phyloP scores from a whole-genome alignment of 768 basidiomycete genomes.

The Tubosaeta sp. region DNA sequence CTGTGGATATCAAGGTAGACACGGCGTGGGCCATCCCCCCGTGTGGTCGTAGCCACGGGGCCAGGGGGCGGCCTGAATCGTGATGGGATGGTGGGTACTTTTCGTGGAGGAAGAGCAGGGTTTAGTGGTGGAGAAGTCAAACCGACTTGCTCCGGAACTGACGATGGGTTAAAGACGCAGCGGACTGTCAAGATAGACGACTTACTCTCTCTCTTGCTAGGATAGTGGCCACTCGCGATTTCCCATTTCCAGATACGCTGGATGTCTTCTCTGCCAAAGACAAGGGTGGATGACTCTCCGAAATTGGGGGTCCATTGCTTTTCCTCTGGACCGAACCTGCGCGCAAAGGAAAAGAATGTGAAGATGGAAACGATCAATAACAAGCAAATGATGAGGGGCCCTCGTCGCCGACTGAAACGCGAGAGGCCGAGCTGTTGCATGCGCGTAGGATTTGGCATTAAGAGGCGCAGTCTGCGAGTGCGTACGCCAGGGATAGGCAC shows the following conservation, averaged over 20 bases:
- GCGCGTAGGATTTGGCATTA: slow-evolving; percentile 56
- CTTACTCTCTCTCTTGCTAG: slow-evolving; percentile 74
- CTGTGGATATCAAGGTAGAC: slow-evolving; percentile 70
- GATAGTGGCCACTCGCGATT: slow-evolving; percentile 89
- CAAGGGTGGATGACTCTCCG: slow-evolving; percentile 64
- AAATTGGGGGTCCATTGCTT: slow-evolving; percentile 61
- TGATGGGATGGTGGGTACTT: slow-evolving; percentile 42
- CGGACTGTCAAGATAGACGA: slow-evolving; percentile 10
- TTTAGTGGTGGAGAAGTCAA: slow-evolving; percentile 56
- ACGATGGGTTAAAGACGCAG: slow-evolving; percentile 1
- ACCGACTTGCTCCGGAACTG: slow-evolving; percentile 71
- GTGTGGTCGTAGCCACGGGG: slow-evolving; percentile 51
- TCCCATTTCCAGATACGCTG: slow-evolving; percentile 97
- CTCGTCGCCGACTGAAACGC: slow-evolving; percentile 57
- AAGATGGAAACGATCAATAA: slow-evolving; percentile 46
- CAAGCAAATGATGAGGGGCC: slow-evolving; percentile 48
- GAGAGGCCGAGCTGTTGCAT: slow-evolving; percentile 53
- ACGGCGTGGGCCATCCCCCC: slow-evolving; percentile 74
- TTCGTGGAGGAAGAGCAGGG: slow-evolving; percentile 66
- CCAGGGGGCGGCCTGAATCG: slow-evolving; percentile 45
- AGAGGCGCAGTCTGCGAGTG: slow-evolving; percentile 52
- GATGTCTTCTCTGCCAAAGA: slow-evolving; percentile 73
- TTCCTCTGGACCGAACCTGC: slow-evolving; percentile 56
- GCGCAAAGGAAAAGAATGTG: slow-evolving; percentile 54
- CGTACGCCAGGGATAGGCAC: slow-evolving; percentile 58